phyloP scores from a whole-genome alignment of 139 green algal species.

The Chlamydomonas applanata region DNA sequence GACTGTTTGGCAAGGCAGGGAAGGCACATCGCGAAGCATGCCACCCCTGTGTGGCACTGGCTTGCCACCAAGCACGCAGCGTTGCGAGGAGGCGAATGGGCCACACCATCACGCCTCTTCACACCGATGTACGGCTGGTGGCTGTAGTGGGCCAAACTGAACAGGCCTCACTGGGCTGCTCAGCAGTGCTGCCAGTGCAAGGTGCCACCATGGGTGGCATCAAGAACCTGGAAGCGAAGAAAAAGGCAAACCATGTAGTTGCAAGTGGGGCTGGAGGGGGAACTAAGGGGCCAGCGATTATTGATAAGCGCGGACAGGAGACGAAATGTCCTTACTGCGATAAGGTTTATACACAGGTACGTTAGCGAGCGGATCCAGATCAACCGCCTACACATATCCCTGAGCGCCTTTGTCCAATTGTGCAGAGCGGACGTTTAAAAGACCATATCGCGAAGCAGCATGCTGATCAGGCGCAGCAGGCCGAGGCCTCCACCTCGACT shows the following conservation, averaged over 20 bases:
- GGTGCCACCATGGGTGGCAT: slow-evolving; percentile 61
- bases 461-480: slow-evolving; percentile 34
- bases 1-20: too few species aligned
- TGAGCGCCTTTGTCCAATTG: neutral
- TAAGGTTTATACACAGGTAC: slow-evolving; percentile 76
- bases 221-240: slow-evolving; percentile 71
- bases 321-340: slow-evolving; percentile 84
- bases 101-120: too few species aligned
- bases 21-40: too few species aligned
- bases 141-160: too few species aligned
- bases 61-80: too few species aligned
- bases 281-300: slow-evolving; percentile 70
- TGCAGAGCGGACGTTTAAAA: slow-evolving; percentile 53
- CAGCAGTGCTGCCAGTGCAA: too few species aligned
- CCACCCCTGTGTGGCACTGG: too few species aligned
- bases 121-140: too few species aligned
- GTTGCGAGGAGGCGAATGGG: too few species aligned
- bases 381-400: slow-evolving; percentile 6
- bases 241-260: slow-evolving; percentile 64
- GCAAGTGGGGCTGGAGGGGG: slow-evolving; percentile 69
- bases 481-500: neutral
- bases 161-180: too few species aligned
- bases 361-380: neutral
- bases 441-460: slow-evolving; percentile 79
- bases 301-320: slow-evolving; percentile 87